phyloP scores from a whole-genome alignment of 306 rosid genomes.

The Corylus avellana region DNA sequence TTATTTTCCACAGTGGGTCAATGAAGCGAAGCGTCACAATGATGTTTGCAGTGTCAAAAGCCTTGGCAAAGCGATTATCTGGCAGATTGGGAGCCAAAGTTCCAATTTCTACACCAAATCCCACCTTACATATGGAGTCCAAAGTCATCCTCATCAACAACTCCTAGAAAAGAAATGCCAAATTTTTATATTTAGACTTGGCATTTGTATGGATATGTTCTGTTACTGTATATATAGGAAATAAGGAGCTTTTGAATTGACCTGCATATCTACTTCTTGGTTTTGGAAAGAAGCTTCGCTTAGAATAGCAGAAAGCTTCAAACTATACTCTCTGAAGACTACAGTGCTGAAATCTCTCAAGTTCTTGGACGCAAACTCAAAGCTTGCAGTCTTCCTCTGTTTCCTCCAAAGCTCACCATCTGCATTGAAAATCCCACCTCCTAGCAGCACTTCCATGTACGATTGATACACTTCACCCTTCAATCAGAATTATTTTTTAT shows the following conservation, averaged over 20 bases:
- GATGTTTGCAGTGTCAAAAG: conserved; percentile 87
- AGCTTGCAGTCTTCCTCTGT: conserved; percentile 90
- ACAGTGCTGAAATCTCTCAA: conserved; percentile 79
- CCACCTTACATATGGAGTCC: conserved; percentile 91
- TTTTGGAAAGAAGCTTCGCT: conserved; percentile 48
- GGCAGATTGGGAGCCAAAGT: conserved; percentile 71
- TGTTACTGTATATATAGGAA: not conserved
- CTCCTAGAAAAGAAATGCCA: conserved; percentile 48
- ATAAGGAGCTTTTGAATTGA: conserved; percentile 20
- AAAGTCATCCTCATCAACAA: conserved; percentile 93
- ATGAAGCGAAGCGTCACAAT: conserved; percentile 88
- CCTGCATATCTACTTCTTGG: conserved; percentile 87
- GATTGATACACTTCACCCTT: conserved; percentile 89
- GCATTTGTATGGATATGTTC: no score
- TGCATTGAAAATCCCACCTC: conserved; percentile 87
- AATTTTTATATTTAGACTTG: not conserved
- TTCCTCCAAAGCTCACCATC: conserved; percentile 91
- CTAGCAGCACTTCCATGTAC: conserved; percentile 90
- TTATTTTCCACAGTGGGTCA: conserved; percentile 80
- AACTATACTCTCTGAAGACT: conserved; percentile 72
- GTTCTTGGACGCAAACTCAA: conserved; percentile 92
- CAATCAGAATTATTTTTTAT: conserved; percentile 24
- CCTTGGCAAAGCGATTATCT: conserved; percentile 69
- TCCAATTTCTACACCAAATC: conserved; percentile 96
- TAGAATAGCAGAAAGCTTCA: conserved; percentile 67